phyloP scores from a whole-genome alignment of 1,139 yeast genomes.

The Blastobotrys proliferans region DNA sequence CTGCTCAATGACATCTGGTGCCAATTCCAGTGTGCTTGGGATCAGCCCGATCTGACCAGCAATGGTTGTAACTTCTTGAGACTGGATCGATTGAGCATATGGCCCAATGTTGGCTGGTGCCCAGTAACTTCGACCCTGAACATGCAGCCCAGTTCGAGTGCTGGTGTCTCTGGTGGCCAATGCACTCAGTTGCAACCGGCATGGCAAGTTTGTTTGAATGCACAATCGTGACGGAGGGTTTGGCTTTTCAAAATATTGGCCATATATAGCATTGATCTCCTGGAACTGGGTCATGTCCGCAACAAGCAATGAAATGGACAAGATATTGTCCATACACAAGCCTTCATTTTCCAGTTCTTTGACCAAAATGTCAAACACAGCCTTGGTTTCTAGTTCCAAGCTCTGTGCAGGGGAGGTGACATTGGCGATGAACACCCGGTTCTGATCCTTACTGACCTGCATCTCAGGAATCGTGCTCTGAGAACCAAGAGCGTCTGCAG shows the following conservation, averaged over 20 bases:
- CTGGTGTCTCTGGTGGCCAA: constrained; percentile 30
- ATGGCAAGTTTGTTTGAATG: constrained; percentile 52
- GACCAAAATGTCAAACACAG: constrained; percentile 17
- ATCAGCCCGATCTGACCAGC: constrained; percentile 91
- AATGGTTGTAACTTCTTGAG: constrained; percentile 51
- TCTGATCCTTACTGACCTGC: constrained; percentile 1
- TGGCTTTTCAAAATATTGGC: constrained; percentile 41
- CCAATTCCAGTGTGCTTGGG: constrained; percentile 59
- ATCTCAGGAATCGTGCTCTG: background rate
- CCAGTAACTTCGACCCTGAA: constrained; percentile 92
- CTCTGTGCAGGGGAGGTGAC: constrained; percentile 5
- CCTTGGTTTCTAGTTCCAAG: constrained; percentile 19
- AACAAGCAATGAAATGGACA: constrained; percentile 42
- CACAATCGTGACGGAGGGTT: constrained; percentile 90
- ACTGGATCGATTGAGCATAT: constrained; percentile 77
- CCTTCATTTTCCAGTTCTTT: constrained; percentile 7
- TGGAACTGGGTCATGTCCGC: constrained; percentile 62
- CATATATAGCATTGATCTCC: constrained; percentile 57
- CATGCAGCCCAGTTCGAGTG: constrained; percentile 61
- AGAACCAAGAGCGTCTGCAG: background rate
- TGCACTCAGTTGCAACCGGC: constrained; percentile 56
- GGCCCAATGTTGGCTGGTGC: constrained; percentile 99
- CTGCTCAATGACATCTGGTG: constrained; percentile 30
- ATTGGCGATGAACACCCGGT: constrained; percentile 10
- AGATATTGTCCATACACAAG: constrained; percentile 16